Conservation (phyloP, 1,284 basidiomycete genomes). For the Leccinum holopus region DNA sequence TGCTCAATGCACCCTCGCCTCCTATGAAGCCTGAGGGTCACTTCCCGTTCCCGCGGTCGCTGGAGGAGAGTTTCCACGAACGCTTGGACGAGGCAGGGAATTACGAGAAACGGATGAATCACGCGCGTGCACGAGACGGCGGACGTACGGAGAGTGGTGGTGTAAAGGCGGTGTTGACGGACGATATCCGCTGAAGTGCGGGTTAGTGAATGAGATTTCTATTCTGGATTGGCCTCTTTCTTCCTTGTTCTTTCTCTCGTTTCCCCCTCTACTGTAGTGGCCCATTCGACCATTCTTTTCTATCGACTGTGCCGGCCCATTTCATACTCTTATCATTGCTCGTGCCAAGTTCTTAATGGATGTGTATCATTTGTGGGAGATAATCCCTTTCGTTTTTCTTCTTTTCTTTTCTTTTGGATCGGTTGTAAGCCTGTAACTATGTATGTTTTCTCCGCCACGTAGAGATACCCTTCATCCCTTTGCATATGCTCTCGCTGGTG, state of each 20-base stretch:
- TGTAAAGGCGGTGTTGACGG: conserved; percentile 64
- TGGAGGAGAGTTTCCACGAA: conserved; percentile 38
- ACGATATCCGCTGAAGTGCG: conserved; percentile 26
- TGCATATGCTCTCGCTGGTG: conserved; percentile 2
- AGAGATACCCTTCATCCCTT: conserved; percentile 26
- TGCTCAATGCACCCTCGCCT: conserved; percentile 37
- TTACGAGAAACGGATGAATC: conserved; percentile 54
- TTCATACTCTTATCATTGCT: conserved; percentile 9
- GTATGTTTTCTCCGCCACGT: conserved; percentile 16
- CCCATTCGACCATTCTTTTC: conserved; percentile 10
- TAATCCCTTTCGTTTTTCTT: neutral
- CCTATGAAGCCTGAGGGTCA: conserved; percentile 40
- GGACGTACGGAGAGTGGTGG: conserved; percentile 80
- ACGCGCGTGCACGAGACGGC: conserved; percentile 68
- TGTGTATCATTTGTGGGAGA: conserved; percentile 17
- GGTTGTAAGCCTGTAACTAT: conserved; percentile 23
- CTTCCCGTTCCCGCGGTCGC: conserved; percentile 60
- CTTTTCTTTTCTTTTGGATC: conserved; percentile 7
- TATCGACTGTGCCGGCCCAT: conserved; percentile 7
- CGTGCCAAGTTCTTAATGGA: conserved; percentile 21
- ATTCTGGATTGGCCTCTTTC: conserved; percentile 9
- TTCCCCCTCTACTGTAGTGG: conserved; percentile 13
- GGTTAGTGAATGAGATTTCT: conserved; percentile 18
- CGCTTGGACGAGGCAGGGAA: conserved; percentile 36
- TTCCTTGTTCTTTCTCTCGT: conserved; percentile 5